Base-by-base conservation (phyloP, 129 eudicot genomes). In the Helichrysum umbraculigerum region DNA sequence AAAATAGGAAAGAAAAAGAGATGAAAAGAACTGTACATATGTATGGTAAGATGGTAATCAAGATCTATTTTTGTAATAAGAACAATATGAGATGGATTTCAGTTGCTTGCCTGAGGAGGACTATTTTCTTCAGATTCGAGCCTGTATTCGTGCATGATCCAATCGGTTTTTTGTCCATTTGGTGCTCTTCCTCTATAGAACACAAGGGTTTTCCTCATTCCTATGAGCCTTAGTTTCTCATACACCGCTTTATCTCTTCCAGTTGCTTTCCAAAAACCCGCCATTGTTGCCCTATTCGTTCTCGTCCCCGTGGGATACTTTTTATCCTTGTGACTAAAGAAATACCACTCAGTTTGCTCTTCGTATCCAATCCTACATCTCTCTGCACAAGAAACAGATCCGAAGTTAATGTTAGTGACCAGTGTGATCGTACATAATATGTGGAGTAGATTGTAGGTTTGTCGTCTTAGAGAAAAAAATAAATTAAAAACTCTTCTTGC, bases 131-230 rank as follows among this genome's bases (percentile, higher is more conserved):
- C 93, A 8, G 96, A 85, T 82, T 92, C 98, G 21, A 92, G 96
- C 66, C 98, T 82, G 85, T 89, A 92, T 72, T 92, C 98, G 56
- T 92, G 98, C 98, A 92, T 92, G 82, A 92, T 92, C 98, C 98
- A 92, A 52, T 92, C 98, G 12, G 90, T 81, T 85, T 92, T 92
- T 66, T 89, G 92, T 20, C 98, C 98, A 73, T 92, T 89, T 71
- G 98, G 98, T 7, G 98, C 98, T 71, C 98, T 81, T 4, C 98
- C 98, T 88, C 86, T 92, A 82, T 92, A 92, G 61, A 92, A 92
- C 16, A 92, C 98, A 17, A 92, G 98, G 20, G 98, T 92, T 80
- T 92, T 92, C 78, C 98, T 89, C 98, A 92, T 89, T n/a, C 98
- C 98, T 22, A 92, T 88, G 25, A 89, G 88, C 76, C 89, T 92